Conservation (phyloP, 2,329 filamentous ascomycete species). For the Hypoxylon sp. region DNA sequence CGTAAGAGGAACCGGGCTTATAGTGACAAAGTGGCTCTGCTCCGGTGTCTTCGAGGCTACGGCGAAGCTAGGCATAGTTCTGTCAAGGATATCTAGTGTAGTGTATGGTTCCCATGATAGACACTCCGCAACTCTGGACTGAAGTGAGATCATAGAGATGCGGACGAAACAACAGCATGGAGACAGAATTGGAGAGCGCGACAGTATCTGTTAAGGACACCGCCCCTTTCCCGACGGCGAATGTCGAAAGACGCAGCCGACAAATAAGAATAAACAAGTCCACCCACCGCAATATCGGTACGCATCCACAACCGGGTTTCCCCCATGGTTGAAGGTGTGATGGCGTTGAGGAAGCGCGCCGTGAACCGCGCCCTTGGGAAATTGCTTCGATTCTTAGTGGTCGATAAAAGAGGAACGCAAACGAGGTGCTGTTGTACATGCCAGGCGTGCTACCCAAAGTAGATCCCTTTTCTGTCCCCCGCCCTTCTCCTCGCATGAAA, state of each 20-base stretch:
- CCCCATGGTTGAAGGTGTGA: conserved; percentile 24
- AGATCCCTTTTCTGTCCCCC: conserved; percentile 17
- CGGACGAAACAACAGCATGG: conserved; percentile 4
- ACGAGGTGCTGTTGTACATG: conserved; percentile 13
- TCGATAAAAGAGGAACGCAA: conserved; percentile 22
- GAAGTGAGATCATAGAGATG: conserved; percentile 1
- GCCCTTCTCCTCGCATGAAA: conserved; percentile 21
- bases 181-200: conserved; percentile 12
- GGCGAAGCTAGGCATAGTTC: neutral
- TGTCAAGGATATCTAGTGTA: conserved; percentile 13
- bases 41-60: neutral
- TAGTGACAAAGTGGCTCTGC: conserved; percentile 6
- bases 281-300: conserved; percentile 21
- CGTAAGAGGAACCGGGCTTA: neutral
- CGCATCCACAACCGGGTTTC: conserved; percentile 25
- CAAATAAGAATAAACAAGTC: conserved; percentile 16
- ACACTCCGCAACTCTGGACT: neutral
- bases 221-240: conserved; percentile 25
- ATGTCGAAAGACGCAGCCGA: conserved; percentile 11
- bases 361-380: conserved; percentile 40
- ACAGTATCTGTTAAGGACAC: conserved; percentile 35
- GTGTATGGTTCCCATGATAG: neutral
- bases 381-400: conserved; percentile 35
- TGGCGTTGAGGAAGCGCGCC: conserved; percentile 26
- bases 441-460: conserved; percentile 4